A percentile compares a stretch with the other conserved stretches of the same genome.
phyloP scores from a whole-genome alignment of 805 yeast genomes.

The Ogataea parapolymorpha region DNA sequence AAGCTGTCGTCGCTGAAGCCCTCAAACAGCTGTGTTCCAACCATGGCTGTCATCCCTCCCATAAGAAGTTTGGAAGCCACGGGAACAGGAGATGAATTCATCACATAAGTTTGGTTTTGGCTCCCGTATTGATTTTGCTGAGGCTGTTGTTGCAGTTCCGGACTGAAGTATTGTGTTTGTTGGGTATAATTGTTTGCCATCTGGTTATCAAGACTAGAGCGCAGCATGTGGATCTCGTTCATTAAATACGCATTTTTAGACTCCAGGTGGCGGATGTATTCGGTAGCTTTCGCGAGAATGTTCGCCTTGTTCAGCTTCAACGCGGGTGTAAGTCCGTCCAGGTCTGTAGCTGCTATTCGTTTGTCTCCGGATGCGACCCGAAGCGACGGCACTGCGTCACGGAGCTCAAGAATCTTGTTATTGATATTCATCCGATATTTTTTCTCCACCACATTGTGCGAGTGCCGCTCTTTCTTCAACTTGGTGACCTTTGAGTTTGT shows the following conservation, averaged over 20 bases:
- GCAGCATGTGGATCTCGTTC: slow-evolving; percentile 51
- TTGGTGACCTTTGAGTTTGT: slow-evolving; percentile 31
- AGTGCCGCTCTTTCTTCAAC: slow-evolving; percentile 51
- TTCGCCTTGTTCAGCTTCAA: slow-evolving; percentile 74
- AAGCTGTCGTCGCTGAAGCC: slow-evolving; percentile 14
- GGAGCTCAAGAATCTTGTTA: slow-evolving; percentile 60
- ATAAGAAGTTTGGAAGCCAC: slow-evolving; percentile 27
- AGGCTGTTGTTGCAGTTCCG: neutral
- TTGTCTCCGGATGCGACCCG: slow-evolving; percentile 51
- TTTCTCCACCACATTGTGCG: slow-evolving; percentile 80
- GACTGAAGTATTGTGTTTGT: slow-evolving; percentile 1
- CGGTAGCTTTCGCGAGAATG: slow-evolving; percentile 73
- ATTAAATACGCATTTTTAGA: slow-evolving; percentile 48
- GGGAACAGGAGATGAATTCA: slow-evolving; percentile 14
- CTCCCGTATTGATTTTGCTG: neutral
- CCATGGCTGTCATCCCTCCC: slow-evolving; percentile 35
- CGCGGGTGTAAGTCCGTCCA: slow-evolving; percentile 77
- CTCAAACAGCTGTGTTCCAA: slow-evolving; percentile 31
- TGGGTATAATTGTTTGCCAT: slow-evolving; percentile 10
- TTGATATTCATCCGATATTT: slow-evolving; percentile 77
- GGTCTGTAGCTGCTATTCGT: slow-evolving; percentile 37
- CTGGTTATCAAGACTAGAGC: slow-evolving; percentile 19
- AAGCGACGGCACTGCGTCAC: slow-evolving; percentile 77
- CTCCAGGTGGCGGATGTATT: slow-evolving; percentile 73
- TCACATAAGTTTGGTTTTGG: neutral